A percentile compares a stretch with the other conserved stretches of the same genome.
phyloP scores from a whole-genome alignment of 169 alveolate genomes.

The Hepatocystis sp. region DNA sequence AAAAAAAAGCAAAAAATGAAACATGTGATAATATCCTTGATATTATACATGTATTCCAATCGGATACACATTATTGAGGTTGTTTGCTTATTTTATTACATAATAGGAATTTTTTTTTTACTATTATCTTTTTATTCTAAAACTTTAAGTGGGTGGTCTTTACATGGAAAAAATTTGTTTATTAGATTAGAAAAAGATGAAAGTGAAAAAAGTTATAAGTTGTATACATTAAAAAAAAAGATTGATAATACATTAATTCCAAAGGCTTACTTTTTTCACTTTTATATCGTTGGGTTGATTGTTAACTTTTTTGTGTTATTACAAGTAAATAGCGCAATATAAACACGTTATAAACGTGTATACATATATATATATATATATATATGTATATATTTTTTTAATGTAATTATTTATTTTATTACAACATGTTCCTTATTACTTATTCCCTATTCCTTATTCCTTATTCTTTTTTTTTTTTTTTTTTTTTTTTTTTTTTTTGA shows the following conservation, averaged over 20 bases:
- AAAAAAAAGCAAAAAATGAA: not conserved
- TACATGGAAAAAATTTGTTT: constrained; percentile 81
- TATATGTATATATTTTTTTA: constrained; percentile 2
- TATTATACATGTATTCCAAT: not conserved
- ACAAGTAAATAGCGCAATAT: constrained; percentile 78
- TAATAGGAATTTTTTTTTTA: constrained; percentile 53
- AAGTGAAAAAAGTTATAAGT: constrained; percentile 12
- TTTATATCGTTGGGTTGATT: constrained; percentile 78
- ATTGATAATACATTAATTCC: constrained; percentile 67
- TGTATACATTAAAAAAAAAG: constrained; percentile 25
- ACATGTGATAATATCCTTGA: not conserved
- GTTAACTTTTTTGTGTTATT: constrained; percentile 75
- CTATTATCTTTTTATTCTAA: constrained; percentile 65
- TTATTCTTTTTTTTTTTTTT: too few species aligned
- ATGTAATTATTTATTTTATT: constrained; percentile 11
- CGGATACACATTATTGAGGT: constrained; percentile 1
- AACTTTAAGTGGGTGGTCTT: constrained; percentile 77
- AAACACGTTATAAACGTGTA: too few species aligned
- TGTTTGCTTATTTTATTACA: constrained; percentile 50
- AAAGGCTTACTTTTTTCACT: constrained; percentile 77
- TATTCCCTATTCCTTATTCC: too few species aligned
- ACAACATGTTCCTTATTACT: too few species aligned
- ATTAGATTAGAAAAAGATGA: constrained; percentile 44
- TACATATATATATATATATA: too few species aligned
- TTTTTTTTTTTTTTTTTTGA: constrained; percentile 14